Base-by-base conservation (phyloP, 2,329 filamentous ascomycete species). In the Aspergillus fumigatiaffinis region DNA sequence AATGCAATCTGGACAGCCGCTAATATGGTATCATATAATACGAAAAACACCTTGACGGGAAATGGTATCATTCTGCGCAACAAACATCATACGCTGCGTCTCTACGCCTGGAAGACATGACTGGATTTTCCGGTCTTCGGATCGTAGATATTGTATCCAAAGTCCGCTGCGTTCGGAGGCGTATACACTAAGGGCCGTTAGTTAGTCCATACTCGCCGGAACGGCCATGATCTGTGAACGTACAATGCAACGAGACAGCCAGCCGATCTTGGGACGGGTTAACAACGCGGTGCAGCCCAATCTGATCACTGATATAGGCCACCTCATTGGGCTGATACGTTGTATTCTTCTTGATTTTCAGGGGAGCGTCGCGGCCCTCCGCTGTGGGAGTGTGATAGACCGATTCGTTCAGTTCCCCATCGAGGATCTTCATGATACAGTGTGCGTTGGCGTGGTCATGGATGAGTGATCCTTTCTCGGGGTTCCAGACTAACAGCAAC, bases 361-460 rank as follows among this genome's bases (percentile, higher is more conserved):
- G 52, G 3, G 69, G 69, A 3, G 56, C 59, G 1, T 29, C 21
- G 35, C 57, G 38, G 8, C 57, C 59, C 2, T 50, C 54, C 4
- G 57, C 47, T 7, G 62, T 48, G 1, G 69, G 69, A 3, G 61
- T 35, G 4, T 64, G 26, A 17, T 71, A 71, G 8, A 71, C 63
- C 1, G 68, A 68, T 49, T 72, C 69, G 17, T 63, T 62, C 5
- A 71, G 54, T 23, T 69, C 60, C 2, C 69, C 69, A 10, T 69
- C 66, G 10, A 73, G 54, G 4, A 73, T 61, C 50, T 73, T 73
- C 71, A 73, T 73, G 53, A 73, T 68, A 55, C 71, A 73, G 56
- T 73, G 71, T 14, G 71, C 71, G 42, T 72, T 69, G 54, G 71
- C 71, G 47, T 73, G 71, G 54, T 73, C 71, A 32, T 73, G 71